Evolutionary conservation across 768 basidiomycete genomes (phyloP).

Genomic region (Cystobasidium tubakii): DNA sequence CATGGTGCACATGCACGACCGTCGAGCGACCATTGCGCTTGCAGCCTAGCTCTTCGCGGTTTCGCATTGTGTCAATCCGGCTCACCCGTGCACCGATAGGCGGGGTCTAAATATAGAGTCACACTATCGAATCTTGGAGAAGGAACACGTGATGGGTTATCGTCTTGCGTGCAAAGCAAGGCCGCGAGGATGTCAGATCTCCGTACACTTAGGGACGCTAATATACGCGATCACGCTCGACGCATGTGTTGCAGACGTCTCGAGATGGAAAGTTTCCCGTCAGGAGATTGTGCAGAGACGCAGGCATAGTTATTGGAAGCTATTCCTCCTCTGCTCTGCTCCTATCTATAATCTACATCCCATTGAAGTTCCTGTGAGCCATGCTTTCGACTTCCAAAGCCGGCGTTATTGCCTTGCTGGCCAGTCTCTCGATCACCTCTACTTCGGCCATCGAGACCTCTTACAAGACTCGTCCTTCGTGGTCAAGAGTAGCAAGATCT

Average conservation of each 20-base stretch:
- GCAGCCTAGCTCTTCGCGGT: too few species aligned
- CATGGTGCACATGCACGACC: too few species aligned
- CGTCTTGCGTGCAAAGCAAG: background rate
- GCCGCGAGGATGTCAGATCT: background rate
- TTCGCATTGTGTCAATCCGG: background rate
- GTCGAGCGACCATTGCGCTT: background rate
- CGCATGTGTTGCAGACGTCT: background rate
- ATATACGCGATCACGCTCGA: background rate
- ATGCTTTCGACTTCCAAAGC: background rate
- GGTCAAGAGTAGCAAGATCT: conserved; percentile 11
- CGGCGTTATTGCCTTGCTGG: background rate
- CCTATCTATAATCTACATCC: background rate
- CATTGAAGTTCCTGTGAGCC: too few species aligned
- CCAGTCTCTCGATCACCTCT: background rate
- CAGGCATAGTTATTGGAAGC: background rate
- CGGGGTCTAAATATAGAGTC: background rate
- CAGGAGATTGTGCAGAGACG: background rate
- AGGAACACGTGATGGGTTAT: too few species aligned
- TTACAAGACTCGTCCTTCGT: background rate
- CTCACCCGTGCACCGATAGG: background rate
- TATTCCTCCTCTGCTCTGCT: background rate
- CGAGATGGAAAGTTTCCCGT: conserved; percentile 7
- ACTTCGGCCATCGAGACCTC: background rate
- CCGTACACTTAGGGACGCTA: background rate
- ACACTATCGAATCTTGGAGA: background rate